phyloP scores from a whole-genome alignment of 192 early-diverging fungal species.

The Coemansia sp. region DNA sequence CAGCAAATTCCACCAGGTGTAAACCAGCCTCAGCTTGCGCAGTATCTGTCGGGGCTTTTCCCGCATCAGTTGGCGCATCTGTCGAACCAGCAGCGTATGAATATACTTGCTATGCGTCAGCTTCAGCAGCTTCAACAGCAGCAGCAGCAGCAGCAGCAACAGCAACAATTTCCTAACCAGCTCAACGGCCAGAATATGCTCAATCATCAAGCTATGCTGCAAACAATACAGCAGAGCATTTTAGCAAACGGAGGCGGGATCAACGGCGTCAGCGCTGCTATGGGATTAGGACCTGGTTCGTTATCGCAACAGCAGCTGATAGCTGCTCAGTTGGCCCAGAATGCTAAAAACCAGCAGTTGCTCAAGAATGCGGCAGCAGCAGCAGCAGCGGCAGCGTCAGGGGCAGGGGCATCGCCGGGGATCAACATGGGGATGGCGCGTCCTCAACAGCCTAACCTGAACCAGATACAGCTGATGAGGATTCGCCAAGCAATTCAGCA shows the following conservation, averaged over 20 bases:
- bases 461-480: slow-evolving; percentile 39
- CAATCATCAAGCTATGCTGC: slow-evolving; percentile 25
- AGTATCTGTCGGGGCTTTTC: slow-evolving; percentile 43
- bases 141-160: slow-evolving; percentile 19
- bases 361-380: slow-evolving; percentile 11
- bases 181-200: slow-evolving; percentile 11
- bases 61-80: slow-evolving; percentile 51
- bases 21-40: slow-evolving; percentile 46
- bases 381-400: slow-evolving; percentile 8
- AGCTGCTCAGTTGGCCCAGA: slow-evolving; percentile 39
- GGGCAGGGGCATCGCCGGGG: not conserved
- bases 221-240: slow-evolving; percentile 23
- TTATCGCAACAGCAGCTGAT: slow-evolving; percentile 28
- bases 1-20: slow-evolving; percentile 16
- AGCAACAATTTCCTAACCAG: slow-evolving; percentile 27
- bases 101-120: slow-evolving; percentile 39
- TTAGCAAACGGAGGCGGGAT: slow-evolving; percentile 20
- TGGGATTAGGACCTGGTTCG: not conserved
- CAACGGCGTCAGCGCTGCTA: slow-evolving; percentile 11
- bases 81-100: slow-evolving; percentile 47
- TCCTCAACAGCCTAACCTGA: slow-evolving; percentile 22
- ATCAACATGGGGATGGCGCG: slow-evolving; percentile 13
- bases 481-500: slow-evolving; percentile 40
- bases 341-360: slow-evolving; percentile 40
- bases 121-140: slow-evolving; percentile 45